A percentile compares a stretch with the other conserved stretches of the same genome.
Conservation (phyloP, 768 basidiomycete species). For the Kwoniella sp. region DNA sequence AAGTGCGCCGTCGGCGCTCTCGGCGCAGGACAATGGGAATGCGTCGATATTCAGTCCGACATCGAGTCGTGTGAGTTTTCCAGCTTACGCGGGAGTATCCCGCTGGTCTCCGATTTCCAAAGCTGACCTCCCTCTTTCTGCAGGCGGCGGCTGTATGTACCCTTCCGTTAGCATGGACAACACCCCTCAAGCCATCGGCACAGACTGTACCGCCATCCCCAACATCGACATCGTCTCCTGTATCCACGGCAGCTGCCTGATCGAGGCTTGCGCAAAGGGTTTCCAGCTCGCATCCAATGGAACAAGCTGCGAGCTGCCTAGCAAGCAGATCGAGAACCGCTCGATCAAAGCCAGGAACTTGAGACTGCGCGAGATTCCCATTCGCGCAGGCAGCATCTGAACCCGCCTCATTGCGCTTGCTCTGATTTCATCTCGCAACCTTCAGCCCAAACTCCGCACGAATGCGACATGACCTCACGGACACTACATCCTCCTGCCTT, state of each 20-base stretch:
- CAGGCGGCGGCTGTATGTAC: slow-evolving; percentile 43
- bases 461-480: no score
- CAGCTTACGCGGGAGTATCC: background rate
- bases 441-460: no score
- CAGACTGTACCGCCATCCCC: slow-evolving; percentile 37
- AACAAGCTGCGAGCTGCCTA: background rate
- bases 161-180: background rate
- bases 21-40: slow-evolving; percentile 20
- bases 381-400: no score
- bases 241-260: slow-evolving; percentile 21
- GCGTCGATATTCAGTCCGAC: slow-evolving; percentile 29
- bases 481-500: no score
- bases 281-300: slow-evolving; percentile 5
- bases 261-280: slow-evolving; percentile 18
- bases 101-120: background rate
- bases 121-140: no score
- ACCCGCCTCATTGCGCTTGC: no score
- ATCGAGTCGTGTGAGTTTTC: slow-evolving; percentile 35
- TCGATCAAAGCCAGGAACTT: background rate
- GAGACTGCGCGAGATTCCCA: background rate
- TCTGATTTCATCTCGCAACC: no score
- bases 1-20: slow-evolving; percentile 9
- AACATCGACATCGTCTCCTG: slow-evolving; percentile 34
- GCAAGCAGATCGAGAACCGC: background rate
- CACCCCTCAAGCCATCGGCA: slow-evolving; percentile 17